phyloP scores from a whole-genome alignment of 257 asterid species.

The Datura wrightii region DNA sequence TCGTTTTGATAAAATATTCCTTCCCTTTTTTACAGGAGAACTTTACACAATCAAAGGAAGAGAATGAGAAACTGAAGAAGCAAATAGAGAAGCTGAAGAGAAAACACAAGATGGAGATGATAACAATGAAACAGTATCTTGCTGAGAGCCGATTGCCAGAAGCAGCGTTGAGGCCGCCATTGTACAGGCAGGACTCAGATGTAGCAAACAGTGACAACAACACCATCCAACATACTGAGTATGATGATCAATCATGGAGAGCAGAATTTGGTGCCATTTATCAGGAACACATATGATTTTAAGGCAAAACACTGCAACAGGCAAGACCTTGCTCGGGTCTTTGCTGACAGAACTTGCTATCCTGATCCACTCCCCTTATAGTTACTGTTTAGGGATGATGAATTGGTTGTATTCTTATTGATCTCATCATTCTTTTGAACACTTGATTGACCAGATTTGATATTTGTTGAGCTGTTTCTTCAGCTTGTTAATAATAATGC shows the following conservation, averaged over 20 bases:
- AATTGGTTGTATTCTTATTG: background rate
- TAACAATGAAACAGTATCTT: constrained; percentile 91
- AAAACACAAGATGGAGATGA: constrained; percentile 97
- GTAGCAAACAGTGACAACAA: constrained; percentile 39
- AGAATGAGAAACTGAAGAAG: constrained; percentile 75
- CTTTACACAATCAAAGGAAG: constrained; percentile 59
- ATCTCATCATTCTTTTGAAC: constrained; percentile 7
- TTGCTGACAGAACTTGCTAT: background rate
- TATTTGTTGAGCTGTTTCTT: constrained; percentile 23
- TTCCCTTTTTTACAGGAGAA: constrained; percentile 56
- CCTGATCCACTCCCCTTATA: background rate
- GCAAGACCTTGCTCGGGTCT: constrained; percentile 33
- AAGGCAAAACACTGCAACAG: background rate
- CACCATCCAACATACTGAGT: constrained; percentile 38
- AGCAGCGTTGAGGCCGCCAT: constrained; percentile 67
- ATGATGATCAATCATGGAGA: constrained; percentile 97
- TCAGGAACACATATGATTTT: constrained; percentile 57
- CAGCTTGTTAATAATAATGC: background rate
- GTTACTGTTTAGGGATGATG: background rate
- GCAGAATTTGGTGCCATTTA: constrained; percentile 97
- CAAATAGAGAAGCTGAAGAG: constrained; percentile 84
- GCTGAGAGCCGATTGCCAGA: constrained; percentile 93
- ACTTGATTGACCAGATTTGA: background rate
- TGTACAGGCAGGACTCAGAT: constrained; percentile 64
- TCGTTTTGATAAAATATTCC: background rate